Percentiles rank a stretch among this genome's conserved stretches.
These are phyloP conservation scores for Rhodomyrtus tomentosa DNA, from an alignment of 345 rosid species.

Conservation along the genomic window DNA sequence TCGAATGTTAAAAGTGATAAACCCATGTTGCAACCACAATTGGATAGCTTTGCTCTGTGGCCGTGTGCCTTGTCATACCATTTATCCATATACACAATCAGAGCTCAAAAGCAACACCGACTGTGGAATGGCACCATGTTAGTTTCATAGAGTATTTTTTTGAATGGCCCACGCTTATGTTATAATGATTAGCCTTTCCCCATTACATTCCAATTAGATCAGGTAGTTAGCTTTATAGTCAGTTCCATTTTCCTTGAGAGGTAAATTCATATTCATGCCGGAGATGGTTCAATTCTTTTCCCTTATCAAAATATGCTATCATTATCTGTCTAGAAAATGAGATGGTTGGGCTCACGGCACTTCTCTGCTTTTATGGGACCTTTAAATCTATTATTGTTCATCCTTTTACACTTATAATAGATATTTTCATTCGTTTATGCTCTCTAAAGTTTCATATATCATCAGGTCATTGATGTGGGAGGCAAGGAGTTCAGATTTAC, in stretches of 20 bases:
- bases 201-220: background rate
- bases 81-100: background rate
- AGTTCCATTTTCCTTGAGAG: background rate
- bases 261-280: background rate
- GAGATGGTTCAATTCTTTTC: background rate
- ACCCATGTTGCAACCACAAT: background rate
- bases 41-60: background rate
- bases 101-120: background rate
- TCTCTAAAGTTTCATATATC: background rate
- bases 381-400: background rate
- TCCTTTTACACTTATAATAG: background rate
- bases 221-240: background rate
- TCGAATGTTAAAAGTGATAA: background rate
- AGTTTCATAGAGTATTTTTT: background rate
- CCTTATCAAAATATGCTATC: background rate
- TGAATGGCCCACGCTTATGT: background rate
- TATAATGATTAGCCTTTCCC: background rate
- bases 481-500: conserved; percentile 91
- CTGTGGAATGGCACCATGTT: background rate
- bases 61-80: background rate
- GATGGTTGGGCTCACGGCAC: background rate
- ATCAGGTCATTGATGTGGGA: conserved; percentile 83
- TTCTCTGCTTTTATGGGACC: background rate
- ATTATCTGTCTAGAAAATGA: background rate
- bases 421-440: background rate